Evolutionary conservation across 2,329 filamentous ascomycete species (phyloP).

Genomic region (Stenocarpella maydis): DNA sequence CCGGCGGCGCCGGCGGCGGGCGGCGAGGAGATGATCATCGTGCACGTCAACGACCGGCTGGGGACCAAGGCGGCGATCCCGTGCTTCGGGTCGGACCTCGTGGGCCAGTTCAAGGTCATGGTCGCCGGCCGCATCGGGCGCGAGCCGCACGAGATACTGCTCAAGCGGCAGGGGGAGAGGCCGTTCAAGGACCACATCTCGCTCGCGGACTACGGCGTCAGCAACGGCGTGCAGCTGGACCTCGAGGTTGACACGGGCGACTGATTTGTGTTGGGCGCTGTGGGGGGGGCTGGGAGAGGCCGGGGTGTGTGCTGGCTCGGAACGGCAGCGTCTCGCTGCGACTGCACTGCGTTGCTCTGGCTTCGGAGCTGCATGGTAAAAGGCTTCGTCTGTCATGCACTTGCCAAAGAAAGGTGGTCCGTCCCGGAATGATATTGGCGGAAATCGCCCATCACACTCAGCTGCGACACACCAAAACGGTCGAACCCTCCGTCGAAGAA

Average conservation of each 20-base stretch:
- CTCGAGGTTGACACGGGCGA: constrained; percentile 69
- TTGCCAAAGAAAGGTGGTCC: accelerated
- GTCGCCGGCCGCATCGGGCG: constrained; percentile 89
- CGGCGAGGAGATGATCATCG: constrained; percentile 86
- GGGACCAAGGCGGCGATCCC: constrained; percentile 96
- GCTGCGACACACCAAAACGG: too few relatives aligned
- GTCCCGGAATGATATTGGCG: not conserved
- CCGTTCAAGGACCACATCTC: constrained; percentile 93
- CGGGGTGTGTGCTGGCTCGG: not conserved
- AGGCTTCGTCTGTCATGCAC: not conserved
- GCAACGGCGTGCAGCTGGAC: constrained; percentile 81
- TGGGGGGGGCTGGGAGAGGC: not conserved
- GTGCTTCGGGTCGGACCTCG: constrained; percentile 83
- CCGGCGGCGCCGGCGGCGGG: constrained; percentile 35
- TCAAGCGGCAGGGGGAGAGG: constrained; percentile 90
- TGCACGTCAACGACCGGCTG: constrained; percentile 92
- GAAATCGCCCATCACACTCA: too few relatives aligned
- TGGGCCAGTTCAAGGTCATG: constrained; percentile 89
- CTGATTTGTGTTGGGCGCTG: constrained; percentile 44
- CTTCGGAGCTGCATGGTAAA: not conserved
- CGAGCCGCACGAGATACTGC: constrained; percentile 87
- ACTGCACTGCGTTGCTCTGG: not conserved
- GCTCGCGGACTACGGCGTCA: constrained; percentile 91
- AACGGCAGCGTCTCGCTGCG: too few relatives aligned
- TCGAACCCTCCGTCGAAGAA: too few relatives aligned